phyloP scores from a whole-genome alignment of 305 asterid genomes.

The Andrographis paniculata region DNA sequence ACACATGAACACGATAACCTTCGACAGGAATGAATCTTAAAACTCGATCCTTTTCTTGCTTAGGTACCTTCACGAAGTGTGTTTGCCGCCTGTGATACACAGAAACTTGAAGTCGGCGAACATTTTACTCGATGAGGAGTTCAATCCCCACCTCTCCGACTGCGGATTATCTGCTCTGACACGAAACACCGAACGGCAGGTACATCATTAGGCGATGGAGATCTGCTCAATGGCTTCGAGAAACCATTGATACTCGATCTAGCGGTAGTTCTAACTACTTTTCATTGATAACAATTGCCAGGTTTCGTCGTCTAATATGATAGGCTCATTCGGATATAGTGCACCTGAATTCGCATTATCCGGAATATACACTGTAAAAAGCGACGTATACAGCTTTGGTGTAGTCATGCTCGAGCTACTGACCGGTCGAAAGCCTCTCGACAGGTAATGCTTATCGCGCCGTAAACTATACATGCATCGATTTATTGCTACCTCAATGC shows the following conservation, averaged over 20 bases:
- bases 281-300: too few relatives aligned
- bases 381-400: conserved; percentile 94
- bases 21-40: conserved; percentile 5
- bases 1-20: not conserved
- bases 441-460: conserved; percentile 47
- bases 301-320: conserved; percentile 78
- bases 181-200: conserved; percentile 93
- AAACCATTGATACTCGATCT: too few relatives aligned
- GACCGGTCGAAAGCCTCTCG: conserved; percentile 98
- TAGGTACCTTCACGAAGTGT: conserved; percentile 99
- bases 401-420: conserved; percentile 96
- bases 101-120: conserved; percentile 91
- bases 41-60: conserved; percentile 14
- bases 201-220: conserved; percentile 20
- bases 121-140: conserved; percentile 86
- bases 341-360: conserved; percentile 95
- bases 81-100: conserved; percentile 91
- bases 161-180: conserved; percentile 80
- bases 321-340: conserved; percentile 89
- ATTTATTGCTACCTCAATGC: not conserved
- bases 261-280: not conserved
- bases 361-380: conserved; percentile 88
- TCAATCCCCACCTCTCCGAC: conserved; percentile 94
- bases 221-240: too few relatives aligned
- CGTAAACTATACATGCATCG: too few relatives aligned